Evolutionary conservation across 2,329 filamentous ascomycete species (phyloP).

Genomic region (Hypoxylon sp.): DNA sequence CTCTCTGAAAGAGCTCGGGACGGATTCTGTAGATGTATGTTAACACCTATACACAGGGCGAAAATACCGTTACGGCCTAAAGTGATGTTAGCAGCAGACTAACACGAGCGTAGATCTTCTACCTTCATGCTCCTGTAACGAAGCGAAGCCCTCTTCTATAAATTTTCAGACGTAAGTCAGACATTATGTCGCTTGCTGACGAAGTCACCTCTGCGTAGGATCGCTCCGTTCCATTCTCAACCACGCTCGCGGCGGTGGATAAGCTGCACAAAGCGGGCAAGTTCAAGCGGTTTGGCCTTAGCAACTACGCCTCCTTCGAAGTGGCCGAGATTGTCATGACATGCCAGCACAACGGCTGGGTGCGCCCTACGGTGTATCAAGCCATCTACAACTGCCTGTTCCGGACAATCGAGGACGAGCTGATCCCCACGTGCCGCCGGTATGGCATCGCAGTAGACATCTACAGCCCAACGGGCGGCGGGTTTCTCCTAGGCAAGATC

Average conservation of each 20-base stretch:
- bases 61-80: not conserved
- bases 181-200: not conserved
- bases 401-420: slow-evolving; percentile 78
- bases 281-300: slow-evolving; percentile 81
- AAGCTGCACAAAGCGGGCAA: slow-evolving; percentile 86
- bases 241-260: slow-evolving; percentile 81
- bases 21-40: slow-evolving; percentile 75
- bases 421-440: slow-evolving; percentile 77
- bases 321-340: slow-evolving; percentile 85
- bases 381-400: slow-evolving; percentile 87
- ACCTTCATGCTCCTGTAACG: slow-evolving; percentile 71
- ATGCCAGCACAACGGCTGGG: slow-evolving; percentile 81
- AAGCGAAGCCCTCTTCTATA: slow-evolving; percentile 51
- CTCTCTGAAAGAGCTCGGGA: slow-evolving; percentile 76
- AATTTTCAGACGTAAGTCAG: not conserved
- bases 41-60: not conserved
- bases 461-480: slow-evolving; percentile 85
- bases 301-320: slow-evolving; percentile 87
- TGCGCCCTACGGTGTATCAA: slow-evolving; percentile 86
- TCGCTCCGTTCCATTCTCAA: slow-evolving; percentile 77
- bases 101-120: slow-evolving; percentile 67
- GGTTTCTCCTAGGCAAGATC: slow-evolving; percentile 82
- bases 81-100: not conserved
- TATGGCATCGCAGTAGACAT: slow-evolving; percentile 84
- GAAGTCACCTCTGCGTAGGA: slow-evolving; percentile 51